Evolutionary conservation across 2,329 filamentous ascomycete genomes (phyloP).

Genomic region (Fusarium protoensiforme): DNA sequence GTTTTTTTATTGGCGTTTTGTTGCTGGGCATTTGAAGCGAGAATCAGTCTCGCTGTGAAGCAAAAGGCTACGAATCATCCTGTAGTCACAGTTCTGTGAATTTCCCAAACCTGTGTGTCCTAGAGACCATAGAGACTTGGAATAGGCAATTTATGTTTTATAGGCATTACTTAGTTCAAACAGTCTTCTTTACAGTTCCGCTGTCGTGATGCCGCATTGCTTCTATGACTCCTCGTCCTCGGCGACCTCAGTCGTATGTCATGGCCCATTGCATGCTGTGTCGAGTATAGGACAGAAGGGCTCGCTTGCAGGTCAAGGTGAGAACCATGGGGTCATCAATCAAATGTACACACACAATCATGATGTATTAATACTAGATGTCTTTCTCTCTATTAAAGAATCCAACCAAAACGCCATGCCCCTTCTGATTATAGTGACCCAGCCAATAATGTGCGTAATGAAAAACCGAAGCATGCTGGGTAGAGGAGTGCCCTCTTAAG

Average conservation of each 20-base stretch:
- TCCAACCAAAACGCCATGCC: conserved; percentile 14
- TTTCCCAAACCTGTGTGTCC: not conserved
- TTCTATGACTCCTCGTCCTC: not conserved
- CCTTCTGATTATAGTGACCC: not conserved
- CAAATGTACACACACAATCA: not conserved
- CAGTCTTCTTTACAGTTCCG: not conserved
- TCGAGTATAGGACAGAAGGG: not conserved
- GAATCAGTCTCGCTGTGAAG: conserved; percentile 11
- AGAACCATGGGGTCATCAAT: not conserved
- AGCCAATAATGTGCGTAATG: not conserved
- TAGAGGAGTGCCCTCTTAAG: conserved; percentile 45
- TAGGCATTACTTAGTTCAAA: not conserved
- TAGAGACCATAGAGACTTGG: not conserved
- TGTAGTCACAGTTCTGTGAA: not conserved
- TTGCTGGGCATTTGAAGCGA: conserved; percentile 20
- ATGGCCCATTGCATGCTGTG: not conserved
- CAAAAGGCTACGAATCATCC: not conserved
- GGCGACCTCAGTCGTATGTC: not conserved
- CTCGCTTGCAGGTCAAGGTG: not conserved
- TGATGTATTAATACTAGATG: not conserved
- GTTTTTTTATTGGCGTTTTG: not conserved
- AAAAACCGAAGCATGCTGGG: not conserved
- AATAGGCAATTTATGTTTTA: not conserved
- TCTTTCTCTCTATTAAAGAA: not conserved
- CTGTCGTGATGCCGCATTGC: not conserved